Base-by-base conservation (phyloP, 1,284 basidiomycete genomes). In the Ceratobasidium theobromae region DNA sequence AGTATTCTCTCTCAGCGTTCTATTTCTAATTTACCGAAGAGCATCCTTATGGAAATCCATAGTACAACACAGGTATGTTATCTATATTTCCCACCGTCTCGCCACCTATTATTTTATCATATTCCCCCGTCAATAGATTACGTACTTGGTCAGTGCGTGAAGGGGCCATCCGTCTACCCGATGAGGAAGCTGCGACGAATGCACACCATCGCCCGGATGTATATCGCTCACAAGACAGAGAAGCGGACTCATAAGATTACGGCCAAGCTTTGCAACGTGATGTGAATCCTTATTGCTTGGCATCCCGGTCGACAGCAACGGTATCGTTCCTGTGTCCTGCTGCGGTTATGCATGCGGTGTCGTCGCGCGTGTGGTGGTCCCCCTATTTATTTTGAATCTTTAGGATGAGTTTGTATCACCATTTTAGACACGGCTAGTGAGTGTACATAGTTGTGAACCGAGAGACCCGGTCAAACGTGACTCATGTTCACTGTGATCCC, bases 31-130 rank as follows among this genome's bases (percentile, higher is more conserved):
- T 35, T 64, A 64, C 14, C 48, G 58, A 52, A 38, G 48, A 30
- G 58, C 58, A 30, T 64, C 58, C 25, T 52, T 40, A 33, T 64
- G 58, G 58, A 64, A 64, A 38, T 38, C 48, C 9, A 48, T 64
- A 8, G 58, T 64, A 11, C 58, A 52, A 43, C 58, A 64, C 27
- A 64, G 58, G 58, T 64, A 52, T 38, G 8, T 23, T 28, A 21
- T n/a, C 14, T 25, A 30, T 21, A 51, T 40, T 23, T n/a, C 33
- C 28, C 25, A 5, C 2, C 4, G 43, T 23, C 21, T 16, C 28
- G 5, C 48, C 6, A 51, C 27, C n/a, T 18, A 11, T n/a, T 21
- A 51, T 51, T n/a, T 51, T 30, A 12, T 30, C 6, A 28, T 27
- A 51, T 9, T 6, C 33, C 23, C n/a, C n/a, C n/a, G 16, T 8